Evolutionary conservation across 495 filamentous ascomycete species (phyloP), one percentile per base, ranked within the genome.

Genomic region (Niebla homalea): DNA sequence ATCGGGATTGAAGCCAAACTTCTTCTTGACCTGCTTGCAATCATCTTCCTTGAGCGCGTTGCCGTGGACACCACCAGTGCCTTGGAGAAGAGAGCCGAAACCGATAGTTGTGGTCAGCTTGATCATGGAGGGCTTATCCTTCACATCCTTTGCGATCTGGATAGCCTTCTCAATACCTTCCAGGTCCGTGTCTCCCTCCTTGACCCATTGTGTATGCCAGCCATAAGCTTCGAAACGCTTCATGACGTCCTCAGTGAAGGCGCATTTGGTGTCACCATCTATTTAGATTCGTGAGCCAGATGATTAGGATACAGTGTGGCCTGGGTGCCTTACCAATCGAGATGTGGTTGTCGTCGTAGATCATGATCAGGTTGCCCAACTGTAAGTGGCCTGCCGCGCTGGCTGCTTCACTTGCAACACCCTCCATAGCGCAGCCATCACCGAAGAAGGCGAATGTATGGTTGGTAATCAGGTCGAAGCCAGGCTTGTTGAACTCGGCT

Each of bases 321-420:
- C 25, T 37, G 15, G 6, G 18, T 14, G 8, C 47, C 76, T 58
- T 70, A 85, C 83, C 80, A 58, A 87, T 87, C 62, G 87, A 94
- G 66, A 98, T 98, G 63, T 92, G 84, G 76, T 99, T 99, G 75
- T 99, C 92, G 63, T 99, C 92, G 67, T 92, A 99, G 69, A 99
- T 76, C 64, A 77, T 78, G 65, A 99, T 97, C 54, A 99, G 72
- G 78, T 97, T 99, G 54, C 92, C 93, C 36, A 99, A 76, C 75
- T 97, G 87, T 69, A 97, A 73, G 71, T 99, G 92, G 66, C 92
- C 92, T 57, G 92, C 92, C 61, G 83, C 77, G 43, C 87, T 94
- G 56, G 80, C 88, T 54, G 92, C 93, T 72, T 99, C 92, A 64
- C 77, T 76, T 54, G 93, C 84, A 76, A 99, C 79, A 74, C 92